A percentile compares a stretch with the other conserved stretches of the same genome.
Conservation (phyloP, 441 rosid species). For the Pelargonium exstipulatum region DNA sequence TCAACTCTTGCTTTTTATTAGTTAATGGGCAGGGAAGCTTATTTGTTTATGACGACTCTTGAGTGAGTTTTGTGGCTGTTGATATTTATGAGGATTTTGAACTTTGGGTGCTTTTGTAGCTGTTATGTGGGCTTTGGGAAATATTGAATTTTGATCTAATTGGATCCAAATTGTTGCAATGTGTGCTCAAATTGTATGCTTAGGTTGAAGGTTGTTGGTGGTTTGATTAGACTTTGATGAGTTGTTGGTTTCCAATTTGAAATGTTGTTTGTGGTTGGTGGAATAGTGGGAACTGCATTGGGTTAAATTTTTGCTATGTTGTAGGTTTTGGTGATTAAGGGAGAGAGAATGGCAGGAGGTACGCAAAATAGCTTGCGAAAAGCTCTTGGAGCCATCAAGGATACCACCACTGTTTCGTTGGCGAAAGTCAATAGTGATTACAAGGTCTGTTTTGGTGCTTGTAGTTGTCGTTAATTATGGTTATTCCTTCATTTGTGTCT, state of each 20-base stretch:
- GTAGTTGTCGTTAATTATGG: background rate
- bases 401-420: constrained; percentile 89
- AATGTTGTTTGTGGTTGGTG: constrained; percentile 4
- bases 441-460: constrained; percentile 39
- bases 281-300: constrained; percentile 11
- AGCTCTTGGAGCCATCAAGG: constrained; percentile 93
- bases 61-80: background rate
- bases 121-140: background rate
- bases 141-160: background rate
- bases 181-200: background rate
- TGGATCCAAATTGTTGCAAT: background rate
- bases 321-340: constrained; percentile 42
- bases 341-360: constrained; percentile 73
- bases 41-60: background rate
- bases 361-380: constrained; percentile 83
- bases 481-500: background rate
- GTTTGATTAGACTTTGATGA: background rate
- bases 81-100: background rate
- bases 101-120: background rate
- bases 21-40: background rate
- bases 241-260: background rate
- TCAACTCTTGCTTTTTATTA: background rate
- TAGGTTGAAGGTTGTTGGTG: background rate
- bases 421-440: constrained; percentile 95
- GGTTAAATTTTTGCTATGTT: constrained; percentile 15